Evolutionary conservation across 2,329 filamentous ascomycete genomes (phyloP).

Genomic region (Fusarium begoniae): DNA sequence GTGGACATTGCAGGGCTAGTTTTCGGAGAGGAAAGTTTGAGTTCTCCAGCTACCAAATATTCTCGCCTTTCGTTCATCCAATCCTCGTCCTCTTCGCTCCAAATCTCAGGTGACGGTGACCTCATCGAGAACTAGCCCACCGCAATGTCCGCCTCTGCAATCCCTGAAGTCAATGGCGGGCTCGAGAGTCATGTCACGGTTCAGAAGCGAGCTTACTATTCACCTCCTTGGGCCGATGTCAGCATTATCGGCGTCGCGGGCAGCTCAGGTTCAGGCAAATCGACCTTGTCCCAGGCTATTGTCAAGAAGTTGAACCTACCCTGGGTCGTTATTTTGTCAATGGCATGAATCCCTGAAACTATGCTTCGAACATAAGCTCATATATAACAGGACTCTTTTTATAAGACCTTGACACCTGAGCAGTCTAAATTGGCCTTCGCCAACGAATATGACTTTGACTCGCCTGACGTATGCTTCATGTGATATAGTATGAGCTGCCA

Average conservation of each 20-base stretch:
- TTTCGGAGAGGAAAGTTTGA: slow-evolving; percentile 18
- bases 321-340: slow-evolving; percentile 97
- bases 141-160: slow-evolving; percentile 32
- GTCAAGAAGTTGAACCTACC: slow-evolving; percentile 89
- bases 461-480: slow-evolving; percentile 70
- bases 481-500: background rate
- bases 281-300: slow-evolving; percentile 90
- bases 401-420: slow-evolving; percentile 85
- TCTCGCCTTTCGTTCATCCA: background rate
- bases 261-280: slow-evolving; percentile 94
- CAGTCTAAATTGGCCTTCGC: slow-evolving; percentile 82
- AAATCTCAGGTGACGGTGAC: slow-evolving; percentile 7
- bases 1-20: slow-evolving; percentile 38
- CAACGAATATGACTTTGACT: slow-evolving; percentile 97
- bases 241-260: slow-evolving; percentile 97
- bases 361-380: slow-evolving; percentile 31
- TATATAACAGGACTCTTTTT: slow-evolving; percentile 86
- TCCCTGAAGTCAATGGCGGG: slow-evolving; percentile 26
- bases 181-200: slow-evolving; percentile 58
- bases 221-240: slow-evolving; percentile 94
- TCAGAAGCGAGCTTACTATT: slow-evolving; percentile 76
- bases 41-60: background rate
- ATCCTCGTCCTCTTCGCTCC: background rate
- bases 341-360: slow-evolving; percentile 65
- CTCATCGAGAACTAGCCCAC: slow-evolving; percentile 34